Conservation (phyloP, 2,329 filamentous ascomycete species). For the Trichoderma sp. region DNA sequence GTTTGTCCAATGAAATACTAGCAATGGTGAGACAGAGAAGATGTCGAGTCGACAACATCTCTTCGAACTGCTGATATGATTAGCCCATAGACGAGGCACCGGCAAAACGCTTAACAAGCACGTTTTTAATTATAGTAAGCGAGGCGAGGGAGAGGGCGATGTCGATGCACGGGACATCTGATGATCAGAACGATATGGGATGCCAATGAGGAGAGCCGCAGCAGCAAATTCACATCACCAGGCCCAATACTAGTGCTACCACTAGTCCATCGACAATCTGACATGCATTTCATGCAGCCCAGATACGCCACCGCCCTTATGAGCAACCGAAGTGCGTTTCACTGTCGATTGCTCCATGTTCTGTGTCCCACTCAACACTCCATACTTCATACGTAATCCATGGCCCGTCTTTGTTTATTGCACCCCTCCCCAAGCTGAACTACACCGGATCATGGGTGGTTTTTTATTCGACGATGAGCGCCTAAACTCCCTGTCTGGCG, state of each 20-base stretch:
- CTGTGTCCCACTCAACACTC: not conserved
- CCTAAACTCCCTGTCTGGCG: not conserved
- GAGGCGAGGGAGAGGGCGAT: not conserved
- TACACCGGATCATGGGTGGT: not conserved
- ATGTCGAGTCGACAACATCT: not conserved
- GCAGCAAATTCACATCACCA: not conserved
- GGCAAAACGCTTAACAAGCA: not conserved
- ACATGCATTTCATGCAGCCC: conserved; percentile 13
- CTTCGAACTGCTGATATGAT: not conserved
- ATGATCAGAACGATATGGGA: not conserved
- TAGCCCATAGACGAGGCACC: not conserved
- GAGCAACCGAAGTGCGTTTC: not conserved
- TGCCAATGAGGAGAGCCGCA: not conserved
- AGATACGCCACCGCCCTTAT: not conserved
- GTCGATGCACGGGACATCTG: not conserved
- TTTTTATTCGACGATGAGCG: not conserved
- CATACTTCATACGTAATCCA: not conserved
- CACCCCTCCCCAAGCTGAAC: not conserved
- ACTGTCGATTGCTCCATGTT: not conserved
- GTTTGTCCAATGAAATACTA: not conserved
- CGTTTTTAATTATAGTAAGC: not conserved
- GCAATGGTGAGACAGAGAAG: not conserved
- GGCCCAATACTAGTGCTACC: not conserved
- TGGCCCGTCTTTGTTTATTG: not conserved
- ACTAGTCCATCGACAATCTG: conserved; percentile 16